Evolutionary conservation across 2,329 filamentous ascomycete species (phyloP).

Genomic region (Dendrostoma leiphaemia): DNA sequence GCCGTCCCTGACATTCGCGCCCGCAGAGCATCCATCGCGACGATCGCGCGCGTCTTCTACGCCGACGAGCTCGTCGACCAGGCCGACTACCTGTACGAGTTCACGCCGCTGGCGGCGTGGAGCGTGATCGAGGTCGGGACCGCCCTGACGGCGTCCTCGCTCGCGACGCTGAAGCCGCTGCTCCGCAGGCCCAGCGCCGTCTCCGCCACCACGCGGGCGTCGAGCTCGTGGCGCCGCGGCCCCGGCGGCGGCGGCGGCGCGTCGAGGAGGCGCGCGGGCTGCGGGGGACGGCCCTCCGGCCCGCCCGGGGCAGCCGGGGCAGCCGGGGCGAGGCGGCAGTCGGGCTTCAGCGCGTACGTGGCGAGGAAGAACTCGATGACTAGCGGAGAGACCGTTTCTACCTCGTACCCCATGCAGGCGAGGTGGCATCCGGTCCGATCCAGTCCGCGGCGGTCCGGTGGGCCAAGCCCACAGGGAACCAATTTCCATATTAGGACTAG

Average conservation of each 20-base stretch:
- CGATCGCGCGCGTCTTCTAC: slow-evolving; percentile 42
- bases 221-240: not conserved
- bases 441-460: too few relatives aligned
- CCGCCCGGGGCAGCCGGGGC: not conserved
- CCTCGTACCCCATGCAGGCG: not conserved
- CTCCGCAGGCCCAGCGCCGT: slow-evolving; percentile 21
- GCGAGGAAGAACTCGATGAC: not conserved
- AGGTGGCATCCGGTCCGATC: too few relatives aligned
- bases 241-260: not conserved
- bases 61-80: slow-evolving; percentile 34
- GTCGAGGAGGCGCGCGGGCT: too few relatives aligned
- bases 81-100: slow-evolving; percentile 41
- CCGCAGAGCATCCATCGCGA: slow-evolving; percentile 40
- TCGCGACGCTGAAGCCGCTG: slow-evolving; percentile 40
- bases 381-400: not conserved
- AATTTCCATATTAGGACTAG: too few relatives aligned
- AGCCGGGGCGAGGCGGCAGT: not conserved
- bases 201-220: not conserved
- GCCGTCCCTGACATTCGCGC: too few relatives aligned
- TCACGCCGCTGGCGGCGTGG: slow-evolving; percentile 43
- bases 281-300: too few relatives aligned
- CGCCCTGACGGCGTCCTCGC: slow-evolving; percentile 36
- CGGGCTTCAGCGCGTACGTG: too few relatives aligned
- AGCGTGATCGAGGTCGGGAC: slow-evolving; percentile 43
- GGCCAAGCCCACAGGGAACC: too few relatives aligned